Base-by-base conservation (phyloP, 2,329 filamentous ascomycete genomes). In the Pseudocercospora macadamiae region DNA sequence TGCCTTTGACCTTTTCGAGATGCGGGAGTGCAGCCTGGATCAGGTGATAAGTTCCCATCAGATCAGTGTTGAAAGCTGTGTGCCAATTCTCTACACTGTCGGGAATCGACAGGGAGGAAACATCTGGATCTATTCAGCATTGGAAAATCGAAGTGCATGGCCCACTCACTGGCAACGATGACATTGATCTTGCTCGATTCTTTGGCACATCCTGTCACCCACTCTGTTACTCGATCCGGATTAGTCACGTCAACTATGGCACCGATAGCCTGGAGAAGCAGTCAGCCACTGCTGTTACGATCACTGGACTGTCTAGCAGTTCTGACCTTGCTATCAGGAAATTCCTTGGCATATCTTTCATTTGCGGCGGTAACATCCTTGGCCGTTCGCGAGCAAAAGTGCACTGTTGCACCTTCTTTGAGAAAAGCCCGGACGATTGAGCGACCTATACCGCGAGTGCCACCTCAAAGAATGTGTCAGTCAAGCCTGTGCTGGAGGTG, bases 1-100 rank as follows among this genome's bases (percentile, higher is more conserved):
- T 72, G 9, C 75, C 74, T 48, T 70, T 71, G 2, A 66, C 57
- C 49, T 66, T 67, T 59, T 74, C 71, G 2, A 76, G 68, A 57
- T 73, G 59, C 0, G 75, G 73, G 6, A 73, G 53, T 0, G 72
- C 68, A 4, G 70, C 66, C 7, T 72, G 62, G 48, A 74, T 62
- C 18, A 76, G 60, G 28, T 62, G 61, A 54, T 69, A 67, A 1
- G 73, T 72, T 34, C 71, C 72, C 60, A 73, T 66, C 54, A 76
- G 64, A 62, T 76, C 74, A 12, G 70, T 71, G 39, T 68, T 55
- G 64, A 72, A 76, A 2, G 67, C 65, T 8, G 59, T 58, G 5
- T 68, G 57, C 68, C 69, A 70, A 10, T 58, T 57, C 19, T 66
- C 64, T 1, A 30, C 8, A 6, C 19, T 28, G 63, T 75, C 65